phyloP scores from a whole-genome alignment of 352 stramenopile genomes.

The Phytophthora multivora region DNA sequence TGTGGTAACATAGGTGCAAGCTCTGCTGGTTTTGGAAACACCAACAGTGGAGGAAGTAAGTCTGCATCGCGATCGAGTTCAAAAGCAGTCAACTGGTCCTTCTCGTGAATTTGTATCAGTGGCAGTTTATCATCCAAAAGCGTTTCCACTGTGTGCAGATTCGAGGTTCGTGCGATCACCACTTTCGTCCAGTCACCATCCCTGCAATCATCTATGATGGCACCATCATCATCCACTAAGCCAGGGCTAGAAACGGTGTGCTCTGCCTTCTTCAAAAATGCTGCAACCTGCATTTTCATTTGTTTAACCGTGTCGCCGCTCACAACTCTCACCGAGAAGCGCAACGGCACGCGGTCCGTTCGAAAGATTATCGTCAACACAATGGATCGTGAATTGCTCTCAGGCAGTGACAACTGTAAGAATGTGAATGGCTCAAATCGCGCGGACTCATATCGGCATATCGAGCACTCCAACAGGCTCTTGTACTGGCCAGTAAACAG shows the following conservation, averaged over 20 bases:
- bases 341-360: constrained; percentile 70
- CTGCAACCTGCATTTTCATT: constrained; percentile 62
- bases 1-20: neutral
- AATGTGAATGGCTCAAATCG: constrained; percentile 95
- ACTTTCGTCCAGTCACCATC: constrained; percentile 37
- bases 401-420: constrained; percentile 79
- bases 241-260: neutral
- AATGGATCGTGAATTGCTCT: constrained; percentile 77
- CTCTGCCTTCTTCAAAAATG: constrained; percentile 42
- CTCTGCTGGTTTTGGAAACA: neutral
- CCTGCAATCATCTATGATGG: neutral
- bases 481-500: constrained; percentile 99
- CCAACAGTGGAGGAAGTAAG: constrained; percentile 18
- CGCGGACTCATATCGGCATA: constrained; percentile 94
- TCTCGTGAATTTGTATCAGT: constrained; percentile 78
- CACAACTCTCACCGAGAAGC: constrained; percentile 72
- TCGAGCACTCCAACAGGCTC: constrained; percentile 94
- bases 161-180: constrained; percentile 64
- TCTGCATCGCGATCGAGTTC: constrained; percentile 53
- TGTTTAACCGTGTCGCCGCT: constrained; percentile 68
- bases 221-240: constrained; percentile 3
- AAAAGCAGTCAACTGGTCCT: constrained; percentile 75
- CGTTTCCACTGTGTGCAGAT: constrained; percentile 64
- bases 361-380: constrained; percentile 86
- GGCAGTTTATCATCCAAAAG: constrained; percentile 67